Percentiles rank a stretch among this genome's conserved stretches.
These are phyloP conservation scores for Kitagawia praeruptora DNA, from an alignment of 129 eudicot genomes.

Conservation along the genomic window DNA sequence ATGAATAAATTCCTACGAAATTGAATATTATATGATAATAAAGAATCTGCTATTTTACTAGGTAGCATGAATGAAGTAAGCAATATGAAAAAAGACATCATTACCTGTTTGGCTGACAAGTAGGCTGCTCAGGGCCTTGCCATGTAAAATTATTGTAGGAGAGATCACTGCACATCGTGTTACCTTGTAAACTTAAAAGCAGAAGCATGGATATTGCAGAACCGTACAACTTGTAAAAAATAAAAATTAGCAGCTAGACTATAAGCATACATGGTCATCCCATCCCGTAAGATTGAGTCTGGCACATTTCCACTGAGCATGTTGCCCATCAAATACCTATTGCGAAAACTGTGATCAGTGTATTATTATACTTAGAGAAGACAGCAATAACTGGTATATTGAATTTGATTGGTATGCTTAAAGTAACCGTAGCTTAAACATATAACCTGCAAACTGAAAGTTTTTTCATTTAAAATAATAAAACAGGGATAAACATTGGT, in stretches of 20 bases:
- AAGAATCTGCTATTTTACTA: neutral
- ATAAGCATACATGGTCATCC: slow-evolving; percentile 64
- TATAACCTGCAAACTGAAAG: neutral
- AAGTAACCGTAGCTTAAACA: neutral
- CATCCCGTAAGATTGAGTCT: slow-evolving; percentile 47
- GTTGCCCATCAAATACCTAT: slow-evolving; percentile 64
- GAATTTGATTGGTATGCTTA: neutral
- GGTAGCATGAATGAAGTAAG: slow-evolving; percentile 4
- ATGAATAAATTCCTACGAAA: slow-evolving; percentile 46
- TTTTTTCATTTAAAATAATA: neutral
- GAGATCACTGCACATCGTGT: slow-evolving; percentile 53
- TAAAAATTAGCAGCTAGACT: slow-evolving; percentile 1
- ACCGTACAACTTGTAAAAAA: neutral
- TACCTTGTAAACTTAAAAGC: neutral
- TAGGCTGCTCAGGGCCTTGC: slow-evolving; percentile 59
- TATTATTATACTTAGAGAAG: neutral
- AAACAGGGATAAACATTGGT: neutral
- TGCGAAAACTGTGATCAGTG: slow-evolving; percentile 10
- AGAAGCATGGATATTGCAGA: neutral
- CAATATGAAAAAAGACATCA: neutral
- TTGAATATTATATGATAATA: neutral
- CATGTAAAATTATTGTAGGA: slow-evolving; percentile 81
- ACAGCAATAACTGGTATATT: neutral
- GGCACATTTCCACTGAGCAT: slow-evolving; percentile 73
- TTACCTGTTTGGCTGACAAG: slow-evolving; percentile 57